Base-by-base conservation (phyloP, 78 protist species). In the Protostelium mycophagum region DNA sequence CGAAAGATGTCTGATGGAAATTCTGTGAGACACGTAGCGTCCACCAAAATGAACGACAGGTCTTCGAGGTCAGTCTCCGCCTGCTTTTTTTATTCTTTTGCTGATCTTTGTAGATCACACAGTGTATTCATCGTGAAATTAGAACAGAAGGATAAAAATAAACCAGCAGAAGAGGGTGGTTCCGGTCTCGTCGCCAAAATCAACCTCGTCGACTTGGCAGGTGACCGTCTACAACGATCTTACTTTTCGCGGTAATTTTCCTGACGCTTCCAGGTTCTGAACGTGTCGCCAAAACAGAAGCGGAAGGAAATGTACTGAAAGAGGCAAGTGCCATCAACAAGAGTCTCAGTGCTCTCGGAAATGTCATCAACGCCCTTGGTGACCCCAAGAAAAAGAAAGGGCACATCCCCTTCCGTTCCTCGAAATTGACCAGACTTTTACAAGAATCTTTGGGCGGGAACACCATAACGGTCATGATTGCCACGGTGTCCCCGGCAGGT, bases 121-220 rank as follows among this genome's bases (percentile, higher is more conserved):
- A 85, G 90, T 51, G 37, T 94, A 9, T 83, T 94, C 31, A 91
- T 91, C 38, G 36, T 94, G 10, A 86, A 89, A 0, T 88, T 94
- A 37, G 93, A 89, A 63, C 96, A 94, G 38, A 51, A 16, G 16
- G 86, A 85, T 10, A 85, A 51, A 16, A 51, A 16, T 16, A 51
- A 51, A 51, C 5, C 73, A 51, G 73, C 73, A 25, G 73, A 51
- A 51, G 73, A 51, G 16, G 73, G 73, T 51, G 88, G 39, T 31
- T 36, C 83, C 23, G 88, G 37, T 31, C 28, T 86, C 29, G 37
- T 31, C 1, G 28, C 88, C 28, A 98, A 97, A 91, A 84, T 98
- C 89, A 92, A 98, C 92, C 90, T 98, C 51, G 99, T 98, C 16
- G 99, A 98, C 89, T 88, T 98, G 28, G 99, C 99, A 0, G 99